A percentile compares a stretch with the other conserved stretches of the same genome.
phyloP scores from a whole-genome alignment of 345 rosid genomes.

The Hibiscus tridactylites region DNA sequence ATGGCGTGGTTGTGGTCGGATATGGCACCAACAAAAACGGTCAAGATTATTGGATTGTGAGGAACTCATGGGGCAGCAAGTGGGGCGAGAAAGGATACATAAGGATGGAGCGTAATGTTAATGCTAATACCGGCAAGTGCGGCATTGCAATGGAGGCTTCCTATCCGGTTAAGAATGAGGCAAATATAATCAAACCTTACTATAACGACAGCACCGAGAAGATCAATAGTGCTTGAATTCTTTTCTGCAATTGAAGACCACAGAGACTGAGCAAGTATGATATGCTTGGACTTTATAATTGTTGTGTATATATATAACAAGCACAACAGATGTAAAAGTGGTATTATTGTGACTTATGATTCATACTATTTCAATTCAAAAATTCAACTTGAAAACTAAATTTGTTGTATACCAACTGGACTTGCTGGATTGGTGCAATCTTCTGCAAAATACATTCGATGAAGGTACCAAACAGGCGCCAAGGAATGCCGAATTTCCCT shows the following conservation, averaged over 20 bases:
- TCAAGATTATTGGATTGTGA: slow-evolving; percentile 71
- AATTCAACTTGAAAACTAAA: no score
- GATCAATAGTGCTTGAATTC: slow-evolving; percentile 20
- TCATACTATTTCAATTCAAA: no score
- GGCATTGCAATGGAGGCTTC: slow-evolving; percentile 55
- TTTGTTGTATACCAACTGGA: no score
- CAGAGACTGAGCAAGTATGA: background rate
- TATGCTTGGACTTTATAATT: slow-evolving; percentile 10
- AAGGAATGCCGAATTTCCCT: slow-evolving; percentile 11
- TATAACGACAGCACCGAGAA: slow-evolving; percentile 3
- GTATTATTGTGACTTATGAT: no score
- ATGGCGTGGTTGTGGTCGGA: slow-evolving; percentile 78
- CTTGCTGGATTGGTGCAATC: no score
- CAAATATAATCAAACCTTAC: slow-evolving; percentile 31
- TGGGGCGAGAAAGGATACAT: slow-evolving; percentile 66
- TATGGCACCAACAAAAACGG: slow-evolving; percentile 66
- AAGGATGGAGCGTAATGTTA: slow-evolving; percentile 37
- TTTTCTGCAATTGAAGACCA: background rate
- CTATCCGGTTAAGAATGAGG: slow-evolving; percentile 45
- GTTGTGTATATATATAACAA: background rate
- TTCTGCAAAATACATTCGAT: background rate
- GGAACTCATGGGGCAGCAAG: slow-evolving; percentile 62
- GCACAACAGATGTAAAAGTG: no score
- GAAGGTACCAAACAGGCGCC: background rate
- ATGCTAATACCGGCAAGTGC: slow-evolving; percentile 30